Evolutionary conservation across 108 stramenopile species (phyloP).

Genomic region (Licmophora abbreviata): DNA sequence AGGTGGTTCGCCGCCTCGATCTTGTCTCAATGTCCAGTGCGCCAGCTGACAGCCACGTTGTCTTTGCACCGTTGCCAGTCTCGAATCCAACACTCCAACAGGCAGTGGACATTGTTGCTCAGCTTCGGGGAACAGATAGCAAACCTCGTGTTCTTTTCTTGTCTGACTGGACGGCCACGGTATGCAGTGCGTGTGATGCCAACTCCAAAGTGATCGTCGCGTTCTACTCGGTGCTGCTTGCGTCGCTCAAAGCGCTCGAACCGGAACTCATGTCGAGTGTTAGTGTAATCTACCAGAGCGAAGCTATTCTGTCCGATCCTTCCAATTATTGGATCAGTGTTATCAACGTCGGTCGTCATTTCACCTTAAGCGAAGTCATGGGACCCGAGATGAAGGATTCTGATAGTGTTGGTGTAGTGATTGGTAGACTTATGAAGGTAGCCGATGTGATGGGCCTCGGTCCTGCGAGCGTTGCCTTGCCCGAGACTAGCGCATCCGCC

Average conservation of each 20-base stretch:
- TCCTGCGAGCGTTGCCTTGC: constrained; percentile 51
- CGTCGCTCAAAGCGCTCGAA: constrained; percentile 55
- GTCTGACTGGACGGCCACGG: constrained; percentile 82
- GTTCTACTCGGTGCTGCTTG: constrained; percentile 57
- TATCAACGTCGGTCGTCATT: constrained; percentile 87
- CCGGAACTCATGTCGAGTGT: constrained; percentile 58
- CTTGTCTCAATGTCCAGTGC: constrained; percentile 49
- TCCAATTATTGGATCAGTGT: constrained; percentile 93
- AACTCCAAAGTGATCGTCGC: constrained; percentile 78
- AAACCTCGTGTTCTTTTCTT: constrained; percentile 56
- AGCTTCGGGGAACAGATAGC: constrained; percentile 18
- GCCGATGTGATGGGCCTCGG: constrained; percentile 76
- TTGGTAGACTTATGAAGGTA: constrained; percentile 75
- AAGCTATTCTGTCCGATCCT: constrained; percentile 83
- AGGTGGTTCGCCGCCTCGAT: constrained; percentile 53
- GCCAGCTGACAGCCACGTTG: constrained; percentile 57
- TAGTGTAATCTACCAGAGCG: constrained; percentile 65
- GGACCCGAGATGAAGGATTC: constrained; percentile 71
- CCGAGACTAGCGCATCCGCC: constrained; percentile 13
- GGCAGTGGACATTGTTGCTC: constrained; percentile 49
- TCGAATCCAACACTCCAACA: constrained; percentile 66
- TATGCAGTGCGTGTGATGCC: constrained; percentile 67
- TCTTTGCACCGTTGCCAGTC: constrained; percentile 75
- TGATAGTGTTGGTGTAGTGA: constrained; percentile 75
- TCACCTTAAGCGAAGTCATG: constrained; percentile 80